Evolutionary conservation across 148 eudicot genomes (phyloP).

Genomic region (Mesembryanthemum crystallinum): DNA sequence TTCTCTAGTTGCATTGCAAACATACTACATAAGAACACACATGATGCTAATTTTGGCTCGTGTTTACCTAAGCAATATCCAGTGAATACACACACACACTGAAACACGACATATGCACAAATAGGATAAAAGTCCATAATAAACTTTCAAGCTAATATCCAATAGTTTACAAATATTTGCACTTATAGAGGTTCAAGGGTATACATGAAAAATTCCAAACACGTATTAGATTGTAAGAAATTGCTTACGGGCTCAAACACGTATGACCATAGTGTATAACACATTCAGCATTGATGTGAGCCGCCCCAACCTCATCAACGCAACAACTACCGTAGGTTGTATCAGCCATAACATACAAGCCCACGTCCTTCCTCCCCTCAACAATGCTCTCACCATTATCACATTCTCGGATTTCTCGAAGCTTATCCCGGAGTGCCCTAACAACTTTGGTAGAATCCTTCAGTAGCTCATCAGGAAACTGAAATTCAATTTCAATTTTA

Average conservation of each 20-base stretch:
- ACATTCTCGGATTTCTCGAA: slow-evolving; percentile 28
- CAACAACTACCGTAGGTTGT: slow-evolving; percentile 94
- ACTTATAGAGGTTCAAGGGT: not conserved
- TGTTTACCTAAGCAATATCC: not conserved
- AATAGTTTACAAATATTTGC: not conserved
- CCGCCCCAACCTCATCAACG: slow-evolving; percentile 92
- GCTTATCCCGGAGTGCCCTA: slow-evolving; percentile 53
- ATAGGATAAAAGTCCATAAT: not conserved
- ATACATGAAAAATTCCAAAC: not conserved
- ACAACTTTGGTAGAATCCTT: slow-evolving; percentile 70
- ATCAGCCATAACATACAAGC: slow-evolving; percentile 94
- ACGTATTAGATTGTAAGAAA: not conserved
- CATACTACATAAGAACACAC: not conserved
- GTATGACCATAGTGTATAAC: slow-evolving; percentile 93
- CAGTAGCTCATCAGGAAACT: slow-evolving; percentile 93
- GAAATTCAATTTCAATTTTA: slow-evolving; percentile 3
- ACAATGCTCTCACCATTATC: slow-evolving; percentile 22
- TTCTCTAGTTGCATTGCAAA: not conserved
- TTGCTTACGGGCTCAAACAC: slow-evolving; percentile 89
- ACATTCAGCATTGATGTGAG: slow-evolving; percentile 84
- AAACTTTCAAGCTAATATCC: not conserved
- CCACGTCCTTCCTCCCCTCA: slow-evolving; percentile 41
- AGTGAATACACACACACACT: not conserved
- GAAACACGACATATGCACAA: not conserved
- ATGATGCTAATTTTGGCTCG: not conserved